Conservation (phyloP, 257 asterid genomes). For the Solanum pinnatisectum region DNA sequence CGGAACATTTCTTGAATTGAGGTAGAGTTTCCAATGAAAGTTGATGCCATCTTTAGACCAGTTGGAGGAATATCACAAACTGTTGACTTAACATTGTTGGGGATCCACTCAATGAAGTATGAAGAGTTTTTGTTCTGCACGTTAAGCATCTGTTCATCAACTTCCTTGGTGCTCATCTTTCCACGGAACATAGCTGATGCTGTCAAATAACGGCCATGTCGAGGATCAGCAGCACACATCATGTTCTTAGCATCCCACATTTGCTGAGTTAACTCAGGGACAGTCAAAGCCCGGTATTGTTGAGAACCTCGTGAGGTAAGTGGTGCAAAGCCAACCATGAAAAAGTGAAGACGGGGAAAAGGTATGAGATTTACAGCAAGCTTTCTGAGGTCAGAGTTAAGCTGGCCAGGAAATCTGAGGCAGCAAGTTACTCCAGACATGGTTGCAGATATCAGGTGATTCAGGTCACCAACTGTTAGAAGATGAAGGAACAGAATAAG, state of each 20-base stretch:
- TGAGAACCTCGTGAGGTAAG: conserved; percentile 37
- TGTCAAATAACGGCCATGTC: conserved; percentile 43
- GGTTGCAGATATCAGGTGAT: conserved; percentile 42
- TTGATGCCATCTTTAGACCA: conserved; percentile 40
- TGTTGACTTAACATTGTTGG: conserved; percentile 40
- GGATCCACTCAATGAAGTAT: conserved; percentile 44
- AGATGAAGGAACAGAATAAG: neutral
- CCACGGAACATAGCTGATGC: conserved; percentile 56
- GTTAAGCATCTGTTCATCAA: conserved; percentile 41
- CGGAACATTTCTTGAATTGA: conserved; percentile 49
- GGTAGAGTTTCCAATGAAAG: conserved; percentile 40
- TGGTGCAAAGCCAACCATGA: conserved; percentile 47
- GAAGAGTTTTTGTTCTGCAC: conserved; percentile 45
- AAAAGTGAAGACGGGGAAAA: conserved; percentile 46
- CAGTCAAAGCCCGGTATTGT: conserved; percentile 29
- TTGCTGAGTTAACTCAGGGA: conserved; percentile 42
- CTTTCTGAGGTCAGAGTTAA: conserved; percentile 38
- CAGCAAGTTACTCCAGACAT: conserved; percentile 51
- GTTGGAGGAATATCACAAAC: conserved; percentile 60
- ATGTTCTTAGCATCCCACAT: conserved; percentile 49
- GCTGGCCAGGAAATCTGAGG: conserved; percentile 45
- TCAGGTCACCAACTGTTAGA: conserved; percentile 40
- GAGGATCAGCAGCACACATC: conserved; percentile 50
- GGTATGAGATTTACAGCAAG: conserved; percentile 44
- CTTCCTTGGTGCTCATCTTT: conserved; percentile 48